Evolutionary conservation across 495 filamentous ascomycete genomes (phyloP).

Genomic region (Tuber brumale): DNA sequence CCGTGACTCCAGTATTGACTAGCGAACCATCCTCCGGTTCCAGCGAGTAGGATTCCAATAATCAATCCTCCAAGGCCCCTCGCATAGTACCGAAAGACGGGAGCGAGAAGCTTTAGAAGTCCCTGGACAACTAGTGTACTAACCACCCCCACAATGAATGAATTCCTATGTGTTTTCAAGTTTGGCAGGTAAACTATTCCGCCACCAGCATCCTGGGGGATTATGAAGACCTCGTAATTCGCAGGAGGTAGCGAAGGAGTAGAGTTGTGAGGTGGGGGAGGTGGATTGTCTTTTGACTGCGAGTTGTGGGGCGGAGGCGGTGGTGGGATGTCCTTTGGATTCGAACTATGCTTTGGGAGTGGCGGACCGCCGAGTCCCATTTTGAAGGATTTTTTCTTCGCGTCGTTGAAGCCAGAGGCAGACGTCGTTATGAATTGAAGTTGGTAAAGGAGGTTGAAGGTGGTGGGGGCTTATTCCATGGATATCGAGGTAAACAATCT

Average conservation of each 20-base stretch:
- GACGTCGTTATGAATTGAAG: slow-evolving; percentile 2
- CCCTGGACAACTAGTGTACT: slow-evolving; percentile 63
- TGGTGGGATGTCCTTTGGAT: slow-evolving; percentile 38
- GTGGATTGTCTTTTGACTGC: slow-evolving; percentile 28
- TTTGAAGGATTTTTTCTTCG: slow-evolving; percentile 4
- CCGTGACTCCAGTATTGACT: slow-evolving; percentile 33
- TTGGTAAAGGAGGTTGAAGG: not conserved
- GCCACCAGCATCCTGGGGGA: slow-evolving; percentile 80
- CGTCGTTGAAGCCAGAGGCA: not conserved
- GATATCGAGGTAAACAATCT: not conserved
- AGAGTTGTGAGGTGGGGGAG: slow-evolving; percentile 26
- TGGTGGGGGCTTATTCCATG: not conserved
- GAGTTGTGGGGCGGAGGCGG: slow-evolving; percentile 31
- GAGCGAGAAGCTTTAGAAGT: slow-evolving; percentile 61
- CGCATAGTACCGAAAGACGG: slow-evolving; percentile 43
- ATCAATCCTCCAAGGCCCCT: slow-evolving; percentile 18
- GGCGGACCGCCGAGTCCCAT: slow-evolving; percentile 10
- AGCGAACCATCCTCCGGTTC: slow-evolving; percentile 25
- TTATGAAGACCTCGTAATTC: slow-evolving; percentile 95
- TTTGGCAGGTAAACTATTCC: slow-evolving; percentile 94
- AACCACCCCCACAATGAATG: slow-evolving; percentile 78
- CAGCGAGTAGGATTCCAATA: slow-evolving; percentile 20
- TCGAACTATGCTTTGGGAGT: slow-evolving; percentile 26
- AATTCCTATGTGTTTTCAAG: slow-evolving; percentile 74
- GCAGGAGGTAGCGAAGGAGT: slow-evolving; percentile 61